A percentile compares a stretch with the other conserved stretches of the same genome.
phyloP scores from a whole-genome alignment of 495 filamentous ascomycete species.

The Eremomyces bilateralis region DNA sequence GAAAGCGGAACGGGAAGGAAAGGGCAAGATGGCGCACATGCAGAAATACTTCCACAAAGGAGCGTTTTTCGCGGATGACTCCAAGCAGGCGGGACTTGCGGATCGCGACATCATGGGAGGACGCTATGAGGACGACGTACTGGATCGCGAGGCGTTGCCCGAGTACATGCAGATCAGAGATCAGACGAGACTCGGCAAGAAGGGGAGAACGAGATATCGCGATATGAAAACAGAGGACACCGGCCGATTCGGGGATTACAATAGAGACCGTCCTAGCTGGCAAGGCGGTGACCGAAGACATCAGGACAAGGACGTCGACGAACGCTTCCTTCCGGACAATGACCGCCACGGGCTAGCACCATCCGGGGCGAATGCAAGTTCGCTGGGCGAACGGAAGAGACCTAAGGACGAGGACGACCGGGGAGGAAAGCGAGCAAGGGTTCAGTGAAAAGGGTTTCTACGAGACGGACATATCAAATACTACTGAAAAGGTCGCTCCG shows the following conservation, averaged over 20 bases:
- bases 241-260: conserved; percentile 52
- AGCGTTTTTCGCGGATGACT: conserved; percentile 77
- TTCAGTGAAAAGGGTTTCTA: too few relatives aligned
- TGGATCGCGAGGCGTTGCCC: conserved; percentile 59
- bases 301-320: conserved; percentile 13
- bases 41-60: conserved; percentile 96
- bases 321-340: conserved; percentile 17
- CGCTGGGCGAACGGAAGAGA: conserved; percentile 33
- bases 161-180: conserved; percentile 88
- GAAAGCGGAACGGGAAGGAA: conserved; percentile 56
- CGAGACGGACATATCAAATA: too few relatives aligned
- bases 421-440: conserved; percentile 8
- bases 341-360: conserved; percentile 9
- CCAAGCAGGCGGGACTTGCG: conserved; percentile 47
- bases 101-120: conserved; percentile 63
- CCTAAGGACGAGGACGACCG: conserved; percentile 19
- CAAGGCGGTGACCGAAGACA: conserved; percentile 14
- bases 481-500: too few relatives aligned
- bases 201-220: conserved; percentile 72
- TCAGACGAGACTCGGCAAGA: conserved; percentile 81
- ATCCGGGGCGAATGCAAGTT: conserved; percentile 38
- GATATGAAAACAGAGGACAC: conserved; percentile 89
- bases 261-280: conserved; percentile 28
- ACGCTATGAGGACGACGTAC: conserved; percentile 55
- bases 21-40: conserved; percentile 76